Evolutionary conservation across 2,329 filamentous ascomycete species (phyloP).

Genomic region (Sporothrix humicola): DNA sequence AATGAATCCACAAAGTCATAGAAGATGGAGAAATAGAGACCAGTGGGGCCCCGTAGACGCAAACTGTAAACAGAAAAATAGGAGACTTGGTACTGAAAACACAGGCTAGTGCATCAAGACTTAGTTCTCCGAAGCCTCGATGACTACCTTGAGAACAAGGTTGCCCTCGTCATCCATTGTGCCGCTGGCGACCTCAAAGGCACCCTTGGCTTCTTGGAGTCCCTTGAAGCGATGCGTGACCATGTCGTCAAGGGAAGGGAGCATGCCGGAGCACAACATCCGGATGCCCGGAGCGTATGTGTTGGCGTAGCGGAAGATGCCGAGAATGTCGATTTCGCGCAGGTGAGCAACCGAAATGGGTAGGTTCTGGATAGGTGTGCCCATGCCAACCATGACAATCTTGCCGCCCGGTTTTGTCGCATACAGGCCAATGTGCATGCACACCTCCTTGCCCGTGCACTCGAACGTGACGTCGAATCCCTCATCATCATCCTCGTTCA

Average conservation of each 20-base stretch:
- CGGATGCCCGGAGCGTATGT: slow-evolving; percentile 75
- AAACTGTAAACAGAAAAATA: too few relatives aligned
- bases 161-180: slow-evolving; percentile 71
- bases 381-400: slow-evolving; percentile 80
- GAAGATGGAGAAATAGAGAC: background rate
- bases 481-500: slow-evolving; percentile 62
- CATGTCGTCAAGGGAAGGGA: slow-evolving; percentile 71
- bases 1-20: background rate
- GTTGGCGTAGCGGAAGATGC: slow-evolving; percentile 78
- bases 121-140: slow-evolving; percentile 45
- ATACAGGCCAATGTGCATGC: slow-evolving; percentile 76
- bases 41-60: too few relatives aligned
- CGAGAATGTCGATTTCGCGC: slow-evolving; percentile 78
- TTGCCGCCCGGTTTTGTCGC: slow-evolving; percentile 73
- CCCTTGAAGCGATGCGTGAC: slow-evolving; percentile 76
- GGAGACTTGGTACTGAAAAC: too few relatives aligned
- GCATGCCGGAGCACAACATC: slow-evolving; percentile 58
- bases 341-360: slow-evolving; percentile 74
- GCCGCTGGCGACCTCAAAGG: slow-evolving; percentile 72
- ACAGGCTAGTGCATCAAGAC: too few relatives aligned
- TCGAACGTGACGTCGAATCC: slow-evolving; percentile 76
- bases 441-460: slow-evolving; percentile 76
- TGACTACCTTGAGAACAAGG: slow-evolving; percentile 74
- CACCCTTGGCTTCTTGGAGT: slow-evolving; percentile 64
- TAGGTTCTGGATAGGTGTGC: slow-evolving; percentile 75